Base-by-base conservation (phyloP, 148 eudicot genomes). In the Hydrangea macrophylla region DNA sequence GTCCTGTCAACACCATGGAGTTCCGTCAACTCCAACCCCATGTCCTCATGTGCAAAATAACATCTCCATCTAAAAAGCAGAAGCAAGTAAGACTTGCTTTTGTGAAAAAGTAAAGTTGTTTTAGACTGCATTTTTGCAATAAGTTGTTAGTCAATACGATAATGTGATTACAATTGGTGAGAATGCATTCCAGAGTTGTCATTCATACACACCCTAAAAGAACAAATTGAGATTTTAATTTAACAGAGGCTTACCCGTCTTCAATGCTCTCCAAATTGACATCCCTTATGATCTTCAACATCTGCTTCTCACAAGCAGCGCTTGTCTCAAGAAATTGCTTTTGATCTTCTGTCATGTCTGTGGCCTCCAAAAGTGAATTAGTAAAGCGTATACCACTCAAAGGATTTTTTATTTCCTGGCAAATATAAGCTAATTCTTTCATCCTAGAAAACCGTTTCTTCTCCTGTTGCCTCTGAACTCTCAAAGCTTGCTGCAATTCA, bases 291-390 rank as follows among this genome's bases (percentile, higher is more conserved):
- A 94, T 82, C 85, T 82, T 88, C 55, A 79, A 72, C 77, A 94
- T 86, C 83, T 94, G 99, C 78, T 75, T 94, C 84, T 84, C 88
- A 76, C 96, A 94, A 30, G 97, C 91, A 67, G 68, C 69, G 76
- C 85, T 88, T 0, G 92, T 94, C 69, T 86, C 91, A 48, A 90
- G 86, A 67, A 83, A 85, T 70, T 88, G 96, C 76, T 82, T 94
- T 65, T 91, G 99, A 65, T 90, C 88, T 70, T 94, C 99, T 2
- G 72, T 82, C 79, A 94, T 73, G 67, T 75, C 75, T 2, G 93
- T 85, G 26, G 82, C 79, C 76, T 84, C 99, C 71, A 94, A 63
- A 45, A 88, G 82, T 7, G 89, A 83, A 73, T 89, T 87, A 31
- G 96, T 78, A 74, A 89, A 87, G 53, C 84, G 84, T 60, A 91